phyloP scores from a whole-genome alignment of 1,139 yeast genomes.

The Schwanniomyces etchellsii region DNA sequence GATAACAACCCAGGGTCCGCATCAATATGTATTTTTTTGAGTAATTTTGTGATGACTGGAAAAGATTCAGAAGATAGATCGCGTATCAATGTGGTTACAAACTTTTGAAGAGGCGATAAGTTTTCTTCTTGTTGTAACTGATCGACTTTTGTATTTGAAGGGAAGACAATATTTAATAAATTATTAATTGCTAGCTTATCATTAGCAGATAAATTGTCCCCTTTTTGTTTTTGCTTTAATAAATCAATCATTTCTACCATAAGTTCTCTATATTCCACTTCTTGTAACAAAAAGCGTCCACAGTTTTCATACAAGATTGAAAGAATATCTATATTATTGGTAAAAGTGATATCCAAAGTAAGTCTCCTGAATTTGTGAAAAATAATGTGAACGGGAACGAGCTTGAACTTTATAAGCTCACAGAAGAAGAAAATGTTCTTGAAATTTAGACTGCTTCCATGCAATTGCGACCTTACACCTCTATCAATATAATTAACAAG shows the following conservation, averaged over 20 bases:
- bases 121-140: slow-evolving; percentile 9
- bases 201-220: slow-evolving; percentile 46
- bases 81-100: slow-evolving; percentile 44
- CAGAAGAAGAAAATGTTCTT: slow-evolving; percentile 58
- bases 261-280: slow-evolving; percentile 52
- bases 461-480: slow-evolving; percentile 56
- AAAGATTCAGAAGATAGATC: slow-evolving; percentile 42
- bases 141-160: slow-evolving; percentile 39
- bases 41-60: slow-evolving; percentile 28
- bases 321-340: slow-evolving; percentile 61
- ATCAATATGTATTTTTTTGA: slow-evolving; percentile 35
- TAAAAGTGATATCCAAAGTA: slow-evolving; percentile 44
- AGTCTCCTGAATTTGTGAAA: slow-evolving; percentile 66
- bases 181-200: slow-evolving; percentile 58
- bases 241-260: slow-evolving; percentile 63
- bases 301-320: slow-evolving; percentile 66
- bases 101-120: slow-evolving; percentile 36
- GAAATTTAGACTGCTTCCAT: slow-evolving; percentile 46
- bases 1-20: slow-evolving; percentile 31
- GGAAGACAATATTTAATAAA: slow-evolving; percentile 54
- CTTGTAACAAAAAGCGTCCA: slow-evolving; percentile 63
- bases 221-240: slow-evolving; percentile 46
- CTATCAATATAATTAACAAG: slow-evolving; percentile 52
- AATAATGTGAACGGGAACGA: slow-evolving; percentile 65
- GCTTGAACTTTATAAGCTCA: slow-evolving; percentile 72